Evolutionary conservation across 176 grass and related monocot species (phyloP).

Genomic region (Zoysia japonica): DNA sequence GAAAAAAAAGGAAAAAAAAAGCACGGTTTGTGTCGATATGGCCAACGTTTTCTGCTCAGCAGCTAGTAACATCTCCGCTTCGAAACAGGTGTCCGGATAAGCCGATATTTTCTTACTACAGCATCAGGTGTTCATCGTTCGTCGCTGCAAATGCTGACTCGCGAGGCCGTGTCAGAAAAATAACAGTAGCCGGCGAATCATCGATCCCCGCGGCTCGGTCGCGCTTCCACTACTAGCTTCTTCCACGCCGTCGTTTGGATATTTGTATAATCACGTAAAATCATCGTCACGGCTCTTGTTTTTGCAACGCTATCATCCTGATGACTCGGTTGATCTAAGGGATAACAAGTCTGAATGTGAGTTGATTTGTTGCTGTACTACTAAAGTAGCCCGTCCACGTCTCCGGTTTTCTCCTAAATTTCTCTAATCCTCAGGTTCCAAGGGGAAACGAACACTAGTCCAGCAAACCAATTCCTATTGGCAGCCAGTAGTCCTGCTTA

Average conservation of each 20-base stretch:
- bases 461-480: not conserved
- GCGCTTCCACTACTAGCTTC: not conserved
- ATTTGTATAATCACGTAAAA: not conserved
- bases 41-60: not conserved
- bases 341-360: not conserved
- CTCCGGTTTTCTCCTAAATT: not conserved
- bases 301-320: not conserved
- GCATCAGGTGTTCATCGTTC: not conserved
- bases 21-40: not conserved
- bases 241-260: not conserved
- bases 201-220: not conserved
- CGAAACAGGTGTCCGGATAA: slow-evolving; percentile 9
- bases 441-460: not conserved
- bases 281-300: not conserved
- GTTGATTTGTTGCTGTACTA: not conserved
- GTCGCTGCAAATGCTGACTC: slow-evolving; percentile 33
- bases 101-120: not conserved
- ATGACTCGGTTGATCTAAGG: not conserved
- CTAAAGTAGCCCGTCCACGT: not conserved
- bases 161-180: not conserved
- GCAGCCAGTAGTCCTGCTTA: not conserved
- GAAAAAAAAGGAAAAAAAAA: not conserved
- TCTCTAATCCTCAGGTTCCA: not conserved
- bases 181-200: not conserved
- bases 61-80: not conserved